Conservation (phyloP, 83 land plant species). For the Diphasiastrum complanatum region DNA sequence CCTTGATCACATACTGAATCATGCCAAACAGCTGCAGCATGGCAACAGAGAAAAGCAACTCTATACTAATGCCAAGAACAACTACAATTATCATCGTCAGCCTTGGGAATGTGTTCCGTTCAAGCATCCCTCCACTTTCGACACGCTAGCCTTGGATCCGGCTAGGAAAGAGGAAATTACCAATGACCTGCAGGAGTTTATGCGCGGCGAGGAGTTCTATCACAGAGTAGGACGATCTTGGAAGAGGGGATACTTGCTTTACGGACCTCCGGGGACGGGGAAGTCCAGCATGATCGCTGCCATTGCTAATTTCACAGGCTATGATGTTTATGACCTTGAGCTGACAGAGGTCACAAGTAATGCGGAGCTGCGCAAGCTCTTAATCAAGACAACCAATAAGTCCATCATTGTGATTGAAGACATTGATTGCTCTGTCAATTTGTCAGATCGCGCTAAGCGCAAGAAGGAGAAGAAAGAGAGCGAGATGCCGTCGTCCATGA, state of each 20-base stretch:
- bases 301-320: constrained; percentile 56
- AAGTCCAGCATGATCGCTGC: constrained; percentile 84
- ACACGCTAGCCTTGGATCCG: constrained; percentile 62
- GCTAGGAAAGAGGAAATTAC: constrained; percentile 34
- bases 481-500: not conserved
- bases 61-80: constrained; percentile 43
- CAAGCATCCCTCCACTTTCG: constrained; percentile 71
- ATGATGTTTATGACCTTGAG: constrained; percentile 73
- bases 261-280: constrained; percentile 81
- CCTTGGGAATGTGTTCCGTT: constrained; percentile 63
- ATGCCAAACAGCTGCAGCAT: constrained; percentile 25
- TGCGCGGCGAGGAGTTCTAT: constrained; percentile 50
- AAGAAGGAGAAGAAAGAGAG: constrained; percentile 13
- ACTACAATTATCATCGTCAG: constrained; percentile 9
- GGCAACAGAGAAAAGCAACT: constrained; percentile 22
- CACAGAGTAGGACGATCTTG: constrained; percentile 60
- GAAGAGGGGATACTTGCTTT: constrained; percentile 77
- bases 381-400: constrained; percentile 45
- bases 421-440: constrained; percentile 58
- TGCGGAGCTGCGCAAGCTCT: constrained; percentile 49
- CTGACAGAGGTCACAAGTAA: constrained; percentile 42
- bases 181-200: constrained; percentile 49
- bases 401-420: constrained; percentile 72
- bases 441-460: constrained; percentile 23
- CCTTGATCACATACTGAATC: constrained; percentile 29